phyloP scores from a whole-genome alignment of 805 yeast species.

The Candida silvicultrix region DNA sequence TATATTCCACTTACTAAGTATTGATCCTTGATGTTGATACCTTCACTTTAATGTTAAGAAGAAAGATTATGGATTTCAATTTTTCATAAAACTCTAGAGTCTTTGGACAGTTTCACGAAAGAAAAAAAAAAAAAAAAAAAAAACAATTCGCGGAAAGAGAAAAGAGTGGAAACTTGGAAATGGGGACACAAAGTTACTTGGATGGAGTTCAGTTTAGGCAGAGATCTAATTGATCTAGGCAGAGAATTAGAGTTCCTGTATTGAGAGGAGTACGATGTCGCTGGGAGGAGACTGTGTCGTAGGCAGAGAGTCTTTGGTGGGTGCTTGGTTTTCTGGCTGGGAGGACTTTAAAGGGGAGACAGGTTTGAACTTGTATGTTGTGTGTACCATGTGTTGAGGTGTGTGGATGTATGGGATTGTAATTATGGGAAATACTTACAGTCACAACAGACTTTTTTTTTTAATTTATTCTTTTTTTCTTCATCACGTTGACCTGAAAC shows the following conservation, averaged over 20 bases:
- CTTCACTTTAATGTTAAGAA: neutral
- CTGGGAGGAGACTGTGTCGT: too few relatives aligned
- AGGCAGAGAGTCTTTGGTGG: too few relatives aligned
- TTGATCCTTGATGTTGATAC: constrained; percentile 1
- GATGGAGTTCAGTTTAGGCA: neutral
- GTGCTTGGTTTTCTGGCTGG: neutral
- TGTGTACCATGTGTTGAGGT: neutral
- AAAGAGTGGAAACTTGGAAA: neutral
- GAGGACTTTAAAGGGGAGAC: too few relatives aligned
- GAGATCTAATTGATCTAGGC: neutral
- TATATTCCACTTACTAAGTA: neutral
- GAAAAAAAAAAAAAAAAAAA: neutral
- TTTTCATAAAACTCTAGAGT: constrained; percentile 1
- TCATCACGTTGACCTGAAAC: too few relatives aligned
- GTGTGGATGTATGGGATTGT: neutral
- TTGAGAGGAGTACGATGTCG: too few relatives aligned
- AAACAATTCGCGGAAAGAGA: neutral
- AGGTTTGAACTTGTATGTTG: too few relatives aligned
- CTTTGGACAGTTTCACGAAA: neutral
- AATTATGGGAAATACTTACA: too few relatives aligned
- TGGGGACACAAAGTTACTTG: neutral
- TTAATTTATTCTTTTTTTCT: neutral
- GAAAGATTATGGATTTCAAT: neutral
- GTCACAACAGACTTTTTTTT: too few relatives aligned
- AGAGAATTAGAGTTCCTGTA: too few relatives aligned